These are phyloP conservation scores for Cyclostephanos invisitatus DNA, from an alignment of 108 stramenopile species.

Conservation along the genomic window DNA sequence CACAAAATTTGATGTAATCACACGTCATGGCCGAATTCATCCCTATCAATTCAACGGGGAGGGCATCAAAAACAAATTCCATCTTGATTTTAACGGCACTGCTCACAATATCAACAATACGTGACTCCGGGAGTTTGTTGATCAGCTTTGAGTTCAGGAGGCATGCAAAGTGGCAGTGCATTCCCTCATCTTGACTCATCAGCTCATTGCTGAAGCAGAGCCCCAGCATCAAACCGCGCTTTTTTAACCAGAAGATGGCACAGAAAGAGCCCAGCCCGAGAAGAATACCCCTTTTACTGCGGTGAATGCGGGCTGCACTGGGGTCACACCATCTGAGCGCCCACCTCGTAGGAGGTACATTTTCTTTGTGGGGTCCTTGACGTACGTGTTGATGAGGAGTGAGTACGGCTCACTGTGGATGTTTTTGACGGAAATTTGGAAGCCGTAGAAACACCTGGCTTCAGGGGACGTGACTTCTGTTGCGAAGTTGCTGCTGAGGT, in stretches of 20 bases:
- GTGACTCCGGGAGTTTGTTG: too few species aligned
- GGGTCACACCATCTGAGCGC: conserved; percentile 95
- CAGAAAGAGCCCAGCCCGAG: too few species aligned
- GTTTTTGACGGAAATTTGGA: conserved; percentile 99
- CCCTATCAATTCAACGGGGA: conserved; percentile 96
- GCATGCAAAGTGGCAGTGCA: too few species aligned
- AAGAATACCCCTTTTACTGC: too few species aligned
- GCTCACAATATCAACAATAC: too few species aligned
- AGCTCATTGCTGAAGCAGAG: too few species aligned
- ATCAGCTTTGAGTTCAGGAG: too few species aligned
- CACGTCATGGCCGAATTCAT: conserved; percentile 95
- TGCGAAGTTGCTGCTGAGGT: too few species aligned
- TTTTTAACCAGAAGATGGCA: too few species aligned
- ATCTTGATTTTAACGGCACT: conserved; percentile 96
- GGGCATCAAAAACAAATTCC: conserved; percentile 95
- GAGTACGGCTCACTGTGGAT: conserved; percentile 99
- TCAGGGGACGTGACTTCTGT: too few species aligned
- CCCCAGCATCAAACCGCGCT: too few species aligned
- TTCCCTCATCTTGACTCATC: too few species aligned
- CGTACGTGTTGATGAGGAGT: conserved; percentile 98
- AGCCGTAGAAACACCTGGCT: conserved; percentile 55
- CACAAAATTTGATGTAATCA: conserved; percentile 96
- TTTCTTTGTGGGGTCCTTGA: conserved; percentile 86
- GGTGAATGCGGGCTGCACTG: conserved; percentile 57
- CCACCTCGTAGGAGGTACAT: conserved; percentile 88